A percentile compares a stretch with the other conserved stretches of the same genome.
These are phyloP conservation scores for Corymbia calophylla DNA, from an alignment of 441 rosid genomes.

Conservation along the genomic window DNA sequence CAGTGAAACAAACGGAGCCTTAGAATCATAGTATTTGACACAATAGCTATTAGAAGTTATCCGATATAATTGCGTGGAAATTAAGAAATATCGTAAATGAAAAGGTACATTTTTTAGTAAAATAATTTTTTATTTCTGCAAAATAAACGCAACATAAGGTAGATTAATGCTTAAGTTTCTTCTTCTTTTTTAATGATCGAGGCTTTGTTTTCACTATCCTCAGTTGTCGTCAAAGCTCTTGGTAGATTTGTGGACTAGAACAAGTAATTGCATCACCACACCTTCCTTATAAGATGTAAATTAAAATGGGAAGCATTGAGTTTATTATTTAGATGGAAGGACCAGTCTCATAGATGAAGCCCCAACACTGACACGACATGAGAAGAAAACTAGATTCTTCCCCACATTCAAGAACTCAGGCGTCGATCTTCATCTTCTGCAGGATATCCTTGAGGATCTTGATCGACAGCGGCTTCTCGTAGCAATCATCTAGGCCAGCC, in stretches of 20 bases:
- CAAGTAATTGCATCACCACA: neutral
- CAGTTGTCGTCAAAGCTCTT: neutral
- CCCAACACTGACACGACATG: neutral
- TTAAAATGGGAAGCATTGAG: neutral
- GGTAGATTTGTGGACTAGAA: neutral
- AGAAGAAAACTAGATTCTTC: neutral
- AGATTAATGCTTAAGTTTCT: neutral
- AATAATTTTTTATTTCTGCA: neutral
- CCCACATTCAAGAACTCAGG: neutral
- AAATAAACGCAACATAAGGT: too few species aligned
- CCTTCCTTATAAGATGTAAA: neutral
- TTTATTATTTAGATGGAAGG: neutral
- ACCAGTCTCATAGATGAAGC: neutral
- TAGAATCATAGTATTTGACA: neutral
- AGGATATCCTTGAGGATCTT: constrained; percentile 18
- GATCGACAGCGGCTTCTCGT: constrained; percentile 35
- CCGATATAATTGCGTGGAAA: neutral
- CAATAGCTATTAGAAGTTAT: neutral
- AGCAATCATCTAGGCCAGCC: constrained; percentile 42
- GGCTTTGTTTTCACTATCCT: neutral
- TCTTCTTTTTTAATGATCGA: neutral
- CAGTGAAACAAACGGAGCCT: too few species aligned
- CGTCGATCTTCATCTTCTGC: constrained; percentile 9
- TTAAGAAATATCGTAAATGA: neutral
- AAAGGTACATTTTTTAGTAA: neutral